These are phyloP conservation scores for Trichoderma gamsii DNA, from an alignment of 495 filamentous ascomycete genomes.

Conservation along the genomic window DNA sequence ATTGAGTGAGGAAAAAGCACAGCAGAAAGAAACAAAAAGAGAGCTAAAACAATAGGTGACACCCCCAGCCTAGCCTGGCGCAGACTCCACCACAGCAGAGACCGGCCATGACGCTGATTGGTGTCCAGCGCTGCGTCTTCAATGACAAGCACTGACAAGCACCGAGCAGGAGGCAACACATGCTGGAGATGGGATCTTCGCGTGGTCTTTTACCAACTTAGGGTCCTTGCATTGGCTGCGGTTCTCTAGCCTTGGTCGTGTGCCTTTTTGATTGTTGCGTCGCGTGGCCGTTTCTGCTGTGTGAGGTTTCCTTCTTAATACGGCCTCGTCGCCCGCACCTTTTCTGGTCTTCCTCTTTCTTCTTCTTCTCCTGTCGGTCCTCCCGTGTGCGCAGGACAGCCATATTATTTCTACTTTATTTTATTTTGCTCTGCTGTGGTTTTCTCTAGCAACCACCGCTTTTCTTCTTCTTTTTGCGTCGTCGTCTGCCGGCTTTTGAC, in stretches of 20 bases:
- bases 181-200: slow-evolving; percentile 13
- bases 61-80: not conserved
- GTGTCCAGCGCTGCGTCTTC: not conserved
- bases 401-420: not conserved
- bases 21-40: too few relatives aligned
- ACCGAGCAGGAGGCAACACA: not conserved
- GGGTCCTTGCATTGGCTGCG: not conserved
- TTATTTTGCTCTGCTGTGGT: not conserved
- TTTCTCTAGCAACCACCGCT: not conserved
- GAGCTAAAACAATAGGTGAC: not conserved
- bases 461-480: not conserved
- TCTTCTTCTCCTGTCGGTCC: not conserved
- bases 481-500: not conserved
- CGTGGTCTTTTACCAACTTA: slow-evolving; percentile 9
- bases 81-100: not conserved
- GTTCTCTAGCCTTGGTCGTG: slow-evolving; percentile 11
- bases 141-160: slow-evolving; percentile 11
- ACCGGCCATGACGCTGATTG: not conserved
- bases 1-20: too few relatives aligned
- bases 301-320: not conserved
- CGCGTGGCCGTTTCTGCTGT: not conserved
- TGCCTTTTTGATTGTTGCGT: slow-evolving; percentile 4
- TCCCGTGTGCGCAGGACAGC: not conserved
- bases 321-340: not conserved
- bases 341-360: not conserved